Evolutionary conservation across 2,329 filamentous ascomycete genomes (phyloP).

Genomic region (Epichloe hybrida): DNA sequence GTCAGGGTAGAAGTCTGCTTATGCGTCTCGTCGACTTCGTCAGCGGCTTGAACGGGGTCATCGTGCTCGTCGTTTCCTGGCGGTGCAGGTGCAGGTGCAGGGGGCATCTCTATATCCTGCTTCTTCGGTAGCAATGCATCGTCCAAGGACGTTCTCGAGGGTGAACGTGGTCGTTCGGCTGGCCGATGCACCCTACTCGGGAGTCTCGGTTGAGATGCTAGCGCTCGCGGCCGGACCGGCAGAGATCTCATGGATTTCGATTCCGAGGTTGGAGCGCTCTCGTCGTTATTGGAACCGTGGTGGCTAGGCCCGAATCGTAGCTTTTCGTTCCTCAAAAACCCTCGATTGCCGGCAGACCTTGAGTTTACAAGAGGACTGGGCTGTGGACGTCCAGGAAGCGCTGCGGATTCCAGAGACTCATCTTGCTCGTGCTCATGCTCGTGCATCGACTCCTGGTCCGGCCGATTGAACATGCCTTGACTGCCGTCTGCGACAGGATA

Average conservation of each 20-base stretch:
- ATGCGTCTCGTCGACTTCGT: background rate
- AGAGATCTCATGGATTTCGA: slow-evolving; percentile 15
- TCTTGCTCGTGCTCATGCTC: slow-evolving; percentile 5
- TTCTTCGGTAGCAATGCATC: slow-evolving; percentile 19
- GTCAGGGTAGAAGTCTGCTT: background rate
- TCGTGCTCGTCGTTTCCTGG: slow-evolving; percentile 1
- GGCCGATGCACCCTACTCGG: slow-evolving; percentile 1
- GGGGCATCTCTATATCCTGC: slow-evolving; percentile 5
- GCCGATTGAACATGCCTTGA: slow-evolving; percentile 24
- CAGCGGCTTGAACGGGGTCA: background rate
- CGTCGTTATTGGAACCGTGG: slow-evolving; percentile 33
- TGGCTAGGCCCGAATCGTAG: slow-evolving; percentile 23
- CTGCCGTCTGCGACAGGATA: slow-evolving; percentile 30
- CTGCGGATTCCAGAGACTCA: slow-evolving; percentile 23
- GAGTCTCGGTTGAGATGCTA: slow-evolving; percentile 2
- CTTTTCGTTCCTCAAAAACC: slow-evolving; percentile 14
- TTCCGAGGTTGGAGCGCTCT: slow-evolving; percentile 27
- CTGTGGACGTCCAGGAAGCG: slow-evolving; percentile 32
- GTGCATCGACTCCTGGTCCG: slow-evolving; percentile 6
- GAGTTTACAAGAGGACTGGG: slow-evolving; percentile 40
- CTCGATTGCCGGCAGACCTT: slow-evolving; percentile 35
- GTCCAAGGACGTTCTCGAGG: slow-evolving; percentile 20
- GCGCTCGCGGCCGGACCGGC: slow-evolving; percentile 10
- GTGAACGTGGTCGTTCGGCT: slow-evolving; percentile 12
- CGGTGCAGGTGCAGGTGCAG: background rate